A percentile compares a stretch with the other conserved stretches of the same genome.
phyloP scores from a whole-genome alignment of 2,329 filamentous ascomycete species.

The Shiraia bambusicola region DNA sequence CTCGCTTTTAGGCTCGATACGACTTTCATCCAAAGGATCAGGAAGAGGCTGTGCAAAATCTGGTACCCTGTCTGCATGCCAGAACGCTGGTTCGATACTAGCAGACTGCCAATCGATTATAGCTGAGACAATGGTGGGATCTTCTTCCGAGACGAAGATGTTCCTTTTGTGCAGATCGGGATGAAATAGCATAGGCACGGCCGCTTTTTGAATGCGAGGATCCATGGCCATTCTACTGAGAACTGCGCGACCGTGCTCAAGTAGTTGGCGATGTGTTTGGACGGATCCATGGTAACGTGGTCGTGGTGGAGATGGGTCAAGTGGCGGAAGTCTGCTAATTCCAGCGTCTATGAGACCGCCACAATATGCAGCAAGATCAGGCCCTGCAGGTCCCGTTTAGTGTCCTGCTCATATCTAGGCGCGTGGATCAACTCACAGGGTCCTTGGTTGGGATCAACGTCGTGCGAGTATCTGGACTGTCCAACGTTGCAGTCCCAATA shows the following conservation, averaged over 20 bases:
- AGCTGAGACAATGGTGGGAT: conserved; percentile 41
- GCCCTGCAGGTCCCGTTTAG: conserved; percentile 34
- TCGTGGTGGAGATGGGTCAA: conserved; percentile 14
- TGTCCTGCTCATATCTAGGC: conserved; percentile 6
- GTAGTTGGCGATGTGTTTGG: conserved; percentile 36
- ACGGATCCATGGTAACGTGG: conserved; percentile 42
- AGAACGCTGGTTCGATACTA: conserved; percentile 46
- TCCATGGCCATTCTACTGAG: conserved; percentile 34
- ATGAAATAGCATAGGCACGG: conserved; percentile 42
- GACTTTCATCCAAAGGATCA: conserved; percentile 16
- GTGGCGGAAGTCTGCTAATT: conserved; percentile 39
- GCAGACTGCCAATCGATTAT: conserved; percentile 50
- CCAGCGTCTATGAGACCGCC: conserved; percentile 45
- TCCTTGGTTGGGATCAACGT: conserved; percentile 38
- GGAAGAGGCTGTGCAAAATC: conserved; percentile 42
- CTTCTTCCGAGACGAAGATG: conserved; percentile 46
- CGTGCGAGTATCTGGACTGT: conserved; percentile 40
- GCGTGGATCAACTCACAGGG: conserved; percentile 39
- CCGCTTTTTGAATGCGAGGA: conserved; percentile 27
- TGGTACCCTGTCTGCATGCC: conserved; percentile 42
- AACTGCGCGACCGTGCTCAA: conserved; percentile 31
- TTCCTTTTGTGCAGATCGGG: conserved; percentile 48
- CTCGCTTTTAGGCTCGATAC: conserved; percentile 25
- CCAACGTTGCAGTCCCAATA: conserved; percentile 36
- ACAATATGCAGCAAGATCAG: conserved; percentile 35